Base-by-base conservation (phyloP, 768 basidiomycete species). In the Boletellus ananas region DNA sequence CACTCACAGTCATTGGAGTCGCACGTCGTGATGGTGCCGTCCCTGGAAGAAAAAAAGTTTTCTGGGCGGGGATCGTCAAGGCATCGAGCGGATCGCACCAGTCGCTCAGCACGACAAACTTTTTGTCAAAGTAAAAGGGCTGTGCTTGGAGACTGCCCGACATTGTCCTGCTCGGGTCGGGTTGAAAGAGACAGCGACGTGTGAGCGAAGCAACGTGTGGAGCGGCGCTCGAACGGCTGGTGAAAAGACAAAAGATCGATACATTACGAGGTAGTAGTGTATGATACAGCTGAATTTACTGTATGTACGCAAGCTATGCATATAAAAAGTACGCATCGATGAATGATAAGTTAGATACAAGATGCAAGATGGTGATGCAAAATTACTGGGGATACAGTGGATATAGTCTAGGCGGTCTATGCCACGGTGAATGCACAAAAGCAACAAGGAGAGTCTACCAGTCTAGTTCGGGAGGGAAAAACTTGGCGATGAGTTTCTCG, bases 1-100 rank as follows among this genome's bases (percentile, higher is more conserved):
- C 14, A n/a, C 83, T 54, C 64, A 92, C 88, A 93, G 61, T 96
- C 94, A 67, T 97, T 97, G 7, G 90, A 92, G 65, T 97, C 94
- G 61, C 79, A 81, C 35, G 80, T 92, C 3, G 94, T 95, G 71
- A 97, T 95, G 13, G 94, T 97, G 60, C 89, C 89, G 72, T 92
- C 89, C 90, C 89, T 90, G 65, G 17, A 52, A 48, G 23, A 29
- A 27, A 29, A 39, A 33, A 40, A 29, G 16, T 20, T 25, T n/a
- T 27, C 18, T 20, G 37, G 46, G 16, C 45, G 20, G 10, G 23
- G 5, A 34, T 16, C 17, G 12, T 16, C 13, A 42, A 50, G 33
- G 33, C 31, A 31, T 51, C 43, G 23, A 47, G 13, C 38, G 11
- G 17, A 53, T 42, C 85, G 48, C 63, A 93, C 92, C 94, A 97